phyloP scores from a whole-genome alignment of 805 yeast species.

The Zygotorulaspora florentina region DNA sequence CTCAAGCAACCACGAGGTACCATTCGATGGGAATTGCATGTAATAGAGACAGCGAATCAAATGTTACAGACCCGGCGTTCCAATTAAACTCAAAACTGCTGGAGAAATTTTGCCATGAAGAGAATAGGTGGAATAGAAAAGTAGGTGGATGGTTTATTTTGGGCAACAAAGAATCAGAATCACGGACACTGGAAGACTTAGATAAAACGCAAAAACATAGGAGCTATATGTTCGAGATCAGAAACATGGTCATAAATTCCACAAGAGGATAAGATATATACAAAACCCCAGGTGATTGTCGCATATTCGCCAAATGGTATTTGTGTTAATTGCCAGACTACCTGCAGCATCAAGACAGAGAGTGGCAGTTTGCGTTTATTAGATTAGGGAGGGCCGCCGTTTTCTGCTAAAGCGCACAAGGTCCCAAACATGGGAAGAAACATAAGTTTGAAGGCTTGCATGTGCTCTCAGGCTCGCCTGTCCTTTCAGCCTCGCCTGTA shows the following conservation, averaged over 20 bases:
- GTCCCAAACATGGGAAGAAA: too few species aligned
- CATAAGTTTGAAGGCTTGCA: too few species aligned
- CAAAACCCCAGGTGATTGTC: neutral
- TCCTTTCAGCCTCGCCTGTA: too few species aligned
- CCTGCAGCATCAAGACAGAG: too few species aligned
- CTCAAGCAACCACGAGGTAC: slow-evolving; percentile 22
- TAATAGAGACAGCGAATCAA: slow-evolving; percentile 3
- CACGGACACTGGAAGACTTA: slow-evolving; percentile 3
- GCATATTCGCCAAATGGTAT: too few species aligned
- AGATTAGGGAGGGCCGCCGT: too few species aligned
- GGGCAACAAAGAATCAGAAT: slow-evolving; percentile 12
- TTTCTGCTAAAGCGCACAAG: too few species aligned
- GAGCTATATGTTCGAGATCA: slow-evolving; percentile 33
- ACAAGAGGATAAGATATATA: slow-evolving; percentile 19
- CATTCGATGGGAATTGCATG: slow-evolving; percentile 19
- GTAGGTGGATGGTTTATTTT: slow-evolving; percentile 32
- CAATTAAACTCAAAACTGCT: slow-evolving; percentile 20
- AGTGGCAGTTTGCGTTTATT: too few species aligned
- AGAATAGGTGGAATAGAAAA: slow-evolving; percentile 32
- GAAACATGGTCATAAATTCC: slow-evolving; percentile 35
- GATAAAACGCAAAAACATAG: slow-evolving; percentile 18
- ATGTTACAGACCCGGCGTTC: slow-evolving; percentile 12
- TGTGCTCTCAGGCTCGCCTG: too few species aligned
- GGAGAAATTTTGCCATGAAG: slow-evolving; percentile 34
- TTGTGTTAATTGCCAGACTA: too few species aligned